Base-by-base conservation (phyloP, 164 flowering plant species). In the Chimonanthus praecox region DNA sequence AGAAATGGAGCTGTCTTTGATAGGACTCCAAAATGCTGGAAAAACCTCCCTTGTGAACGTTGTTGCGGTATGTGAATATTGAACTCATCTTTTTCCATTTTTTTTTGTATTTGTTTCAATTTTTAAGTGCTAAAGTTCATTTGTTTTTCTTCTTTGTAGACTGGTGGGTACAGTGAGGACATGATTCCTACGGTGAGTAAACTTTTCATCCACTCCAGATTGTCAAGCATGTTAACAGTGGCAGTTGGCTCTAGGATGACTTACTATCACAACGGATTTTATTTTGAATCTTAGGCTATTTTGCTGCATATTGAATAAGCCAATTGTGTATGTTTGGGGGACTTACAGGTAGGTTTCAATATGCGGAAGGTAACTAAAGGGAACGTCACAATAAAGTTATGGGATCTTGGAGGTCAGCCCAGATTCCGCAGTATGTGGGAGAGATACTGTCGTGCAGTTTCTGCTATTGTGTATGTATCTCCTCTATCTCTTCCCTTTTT, bases 381-480 rank as follows among this genome's bases (percentile, higher is more conserved):
- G 49, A 90, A 88, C 80, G 97, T 92, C 66, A 92, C 98, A 13
- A 94, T 91, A 72, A 91, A 94, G 84, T 77, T 94, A 72, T 94
- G 98, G 98, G 98, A 94, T 86, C 94, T 93, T 75, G 98, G 98
- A 73, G 98, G 98, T 75, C 98, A 92, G 73, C 96, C 97, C 46
- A 88, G 98, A 81, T 94, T 94, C 70, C 90, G 98, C 76, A 92
- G 96, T 58, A 92, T 94, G 96, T 94, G 98, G 98, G 98, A 94
- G 87, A 82, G 98, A 78, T 94, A 94, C 70, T 92, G 98, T 21
- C 98, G 97, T 76, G 91, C 92, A 47, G 97, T 94, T 73, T 92
- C 97, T 75, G 98, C 98, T 76, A 91, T 91, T 68, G 90, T 90
- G 92, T 89, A 88, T 58, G 90, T 15, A 64, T 47, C 76, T 46